Evolutionary conservation across 805 yeast species (phyloP).

Genomic region (Candida wancherniae): DNA sequence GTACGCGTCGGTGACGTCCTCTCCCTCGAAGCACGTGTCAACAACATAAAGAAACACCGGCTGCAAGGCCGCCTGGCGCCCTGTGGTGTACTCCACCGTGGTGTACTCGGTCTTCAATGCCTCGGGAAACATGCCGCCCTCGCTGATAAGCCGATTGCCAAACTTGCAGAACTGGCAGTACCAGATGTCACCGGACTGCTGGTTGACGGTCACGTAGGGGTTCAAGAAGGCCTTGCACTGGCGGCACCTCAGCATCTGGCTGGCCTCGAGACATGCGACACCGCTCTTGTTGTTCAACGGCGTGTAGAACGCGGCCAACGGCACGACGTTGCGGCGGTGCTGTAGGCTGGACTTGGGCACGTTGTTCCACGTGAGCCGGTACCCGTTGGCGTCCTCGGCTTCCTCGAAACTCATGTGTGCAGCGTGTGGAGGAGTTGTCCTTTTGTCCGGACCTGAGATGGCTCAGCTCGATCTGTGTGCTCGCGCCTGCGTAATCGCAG

Average conservation of each 20-base stretch:
- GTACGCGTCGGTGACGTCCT: constrained; percentile 40
- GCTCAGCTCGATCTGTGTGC: too few relatives aligned
- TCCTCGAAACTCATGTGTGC: constrained; percentile 44
- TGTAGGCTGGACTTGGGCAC: constrained; percentile 53
- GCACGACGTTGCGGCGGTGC: constrained; percentile 48
- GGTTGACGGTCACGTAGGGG: constrained; percentile 42
- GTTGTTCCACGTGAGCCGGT: constrained; percentile 69
- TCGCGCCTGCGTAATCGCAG: too few relatives aligned
- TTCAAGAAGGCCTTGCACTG: constrained; percentile 51
- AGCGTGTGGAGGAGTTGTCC: too few relatives aligned
- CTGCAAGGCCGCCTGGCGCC: constrained; percentile 36
- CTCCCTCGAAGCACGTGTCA: constrained; percentile 51
- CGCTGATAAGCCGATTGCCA: constrained; percentile 37
- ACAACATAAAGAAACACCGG: constrained; percentile 51
- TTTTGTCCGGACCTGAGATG: too few relatives aligned
- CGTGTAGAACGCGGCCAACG: constrained; percentile 54
- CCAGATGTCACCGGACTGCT: constrained; percentile 36
- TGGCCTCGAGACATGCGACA: constrained; percentile 33
- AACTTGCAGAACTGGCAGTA: constrained; percentile 52
- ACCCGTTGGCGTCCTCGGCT: constrained; percentile 68
- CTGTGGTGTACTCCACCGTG: constrained; percentile 49
- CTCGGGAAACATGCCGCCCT: constrained; percentile 33
- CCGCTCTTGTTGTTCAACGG: constrained; percentile 47
- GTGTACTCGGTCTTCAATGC: constrained; percentile 21
- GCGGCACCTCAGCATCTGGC: constrained; percentile 45